Evolutionary conservation across 768 basidiomycete species (phyloP), one percentile per base, ranked within the genome.

Genomic region (Boletus rubroflammeus): DNA sequence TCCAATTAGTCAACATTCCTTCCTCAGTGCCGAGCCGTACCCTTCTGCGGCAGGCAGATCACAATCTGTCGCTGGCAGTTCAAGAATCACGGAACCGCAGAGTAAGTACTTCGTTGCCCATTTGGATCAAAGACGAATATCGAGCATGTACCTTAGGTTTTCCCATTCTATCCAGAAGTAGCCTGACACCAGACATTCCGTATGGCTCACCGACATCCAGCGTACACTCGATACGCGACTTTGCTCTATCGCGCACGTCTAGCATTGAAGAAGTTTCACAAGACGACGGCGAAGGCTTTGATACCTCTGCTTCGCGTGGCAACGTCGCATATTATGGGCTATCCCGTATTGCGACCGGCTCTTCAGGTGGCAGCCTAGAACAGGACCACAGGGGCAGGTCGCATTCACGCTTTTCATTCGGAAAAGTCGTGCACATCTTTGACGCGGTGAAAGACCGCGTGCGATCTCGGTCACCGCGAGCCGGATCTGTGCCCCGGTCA

Each of bases 321-420:
- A 46, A 42, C 38, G 23, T 66, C 28, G 51, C 43, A 1, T 50
- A 56, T 45, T 55, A 63, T 10, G 59, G 67, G 3, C 32, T 59
- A 8, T 60, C 58, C 8, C 59, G 54, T 28, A 40, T 62, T 14
- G n/a, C 48, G 7, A 58, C 59, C 34, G 17, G 50, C 19, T 62
- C 67, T 47, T 51, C 60, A n/a, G 17, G 46, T 29, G 43, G 44
- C n/a, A 62, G 58, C 49, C 42, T 56, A 21, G 57, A 62, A 17
- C 67, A 62, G n/a, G 64, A 59, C 15, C 21, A 36, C 31, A 67
- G 75, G n/a, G 72, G 75, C 17, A 64, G 68, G 56, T 76, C 65
- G 47, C 63, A 63, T 51, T 76, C 80, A 19, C 76, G 79, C 6
- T 84, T 85, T 62, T 81, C 75, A 43, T 67, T 87, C 7, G 73